Conservation (phyloP, 1,139 yeast genomes). For the Kodamaea suecica region DNA sequence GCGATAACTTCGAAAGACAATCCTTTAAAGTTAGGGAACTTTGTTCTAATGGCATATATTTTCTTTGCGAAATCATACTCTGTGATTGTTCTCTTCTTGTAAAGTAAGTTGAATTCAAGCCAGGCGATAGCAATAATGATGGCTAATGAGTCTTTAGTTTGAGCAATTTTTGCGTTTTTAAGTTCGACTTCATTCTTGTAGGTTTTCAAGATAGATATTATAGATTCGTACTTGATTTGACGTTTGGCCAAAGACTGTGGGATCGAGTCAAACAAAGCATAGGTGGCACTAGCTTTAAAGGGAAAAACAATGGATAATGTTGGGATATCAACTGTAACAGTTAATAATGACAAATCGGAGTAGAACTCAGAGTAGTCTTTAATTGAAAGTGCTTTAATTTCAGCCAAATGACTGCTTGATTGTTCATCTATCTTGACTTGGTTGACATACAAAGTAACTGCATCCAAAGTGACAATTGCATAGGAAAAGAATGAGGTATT, state of each 20-base stretch:
- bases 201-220: slow-evolving; percentile 35
- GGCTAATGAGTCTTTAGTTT: slow-evolving; percentile 43
- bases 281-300: slow-evolving; percentile 27
- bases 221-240: slow-evolving; percentile 27
- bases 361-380: slow-evolving; percentile 33
- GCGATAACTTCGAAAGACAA: slow-evolving; percentile 54
- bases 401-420: slow-evolving; percentile 23
- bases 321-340: slow-evolving; percentile 18
- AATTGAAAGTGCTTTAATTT: slow-evolving; percentile 28
- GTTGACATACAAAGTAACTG: slow-evolving; percentile 38
- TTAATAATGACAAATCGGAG: slow-evolving; percentile 25
- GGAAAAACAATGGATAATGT: slow-evolving; percentile 31
- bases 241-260: slow-evolving; percentile 30
- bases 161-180: slow-evolving; percentile 40
- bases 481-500: slow-evolving; percentile 53
- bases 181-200: slow-evolving; percentile 39
- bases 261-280: slow-evolving; percentile 31
- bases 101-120: slow-evolving; percentile 37
- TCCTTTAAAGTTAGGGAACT: slow-evolving; percentile 48
- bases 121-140: slow-evolving; percentile 41
- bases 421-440: slow-evolving; percentile 26
- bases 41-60: slow-evolving; percentile 38
- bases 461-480: slow-evolving; percentile 31
- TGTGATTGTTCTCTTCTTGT: slow-evolving; percentile 23
- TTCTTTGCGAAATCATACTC: slow-evolving; percentile 47